Base-by-base conservation (phyloP, 495 filamentous ascomycete genomes). In the Trichoderma virens region DNA sequence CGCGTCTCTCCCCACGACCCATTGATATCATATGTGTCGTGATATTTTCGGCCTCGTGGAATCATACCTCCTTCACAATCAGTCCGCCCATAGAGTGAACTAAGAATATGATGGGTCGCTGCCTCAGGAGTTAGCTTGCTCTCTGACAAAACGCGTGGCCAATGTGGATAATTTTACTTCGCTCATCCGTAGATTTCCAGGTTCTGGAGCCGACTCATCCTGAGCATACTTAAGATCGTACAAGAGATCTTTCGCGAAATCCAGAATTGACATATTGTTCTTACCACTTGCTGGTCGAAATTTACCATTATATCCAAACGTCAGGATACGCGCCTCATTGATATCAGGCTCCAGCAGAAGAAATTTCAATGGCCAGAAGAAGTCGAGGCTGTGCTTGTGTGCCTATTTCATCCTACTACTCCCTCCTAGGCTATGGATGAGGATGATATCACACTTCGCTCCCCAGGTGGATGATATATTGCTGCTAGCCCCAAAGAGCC, bases 31-130 rank as follows among this genome's bases (percentile, higher is more conserved):
- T 18, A 34, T 23, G 27, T n/a, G 43, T 31, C 28, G 11, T 11
- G 11, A 35, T 35, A 35, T n/a, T 5, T 35, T 35, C 34, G 11
- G 34, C 5, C 18, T 45, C 41, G 18, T n/a, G 16, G 18, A 45
- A n/a, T n/a, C 41, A 18, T 64, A 79, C 79, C 74, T 80, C 76
- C 61, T 82, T 83, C 2, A 78, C 69, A 2, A 83, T 68, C 0
- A 83, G 66, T 0, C 79, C 79, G 1, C 79, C 79, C 79, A 81
- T 80, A 5, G 70, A 75, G 67, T 80, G 78, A n/a, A 68, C 72
- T 23, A 80, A 67, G 61, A 81, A 79, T 2, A 80, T 70, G 5
- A 80, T 68, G 0, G 78, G 78, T 45, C 41, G 41, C 41, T 45
- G 18, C 18, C 6, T 45, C 41, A n/a, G 18, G 41, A 9, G 41